Conservation (phyloP, 169 alveolate species). For the Eimeria nieschulzi region DNA sequence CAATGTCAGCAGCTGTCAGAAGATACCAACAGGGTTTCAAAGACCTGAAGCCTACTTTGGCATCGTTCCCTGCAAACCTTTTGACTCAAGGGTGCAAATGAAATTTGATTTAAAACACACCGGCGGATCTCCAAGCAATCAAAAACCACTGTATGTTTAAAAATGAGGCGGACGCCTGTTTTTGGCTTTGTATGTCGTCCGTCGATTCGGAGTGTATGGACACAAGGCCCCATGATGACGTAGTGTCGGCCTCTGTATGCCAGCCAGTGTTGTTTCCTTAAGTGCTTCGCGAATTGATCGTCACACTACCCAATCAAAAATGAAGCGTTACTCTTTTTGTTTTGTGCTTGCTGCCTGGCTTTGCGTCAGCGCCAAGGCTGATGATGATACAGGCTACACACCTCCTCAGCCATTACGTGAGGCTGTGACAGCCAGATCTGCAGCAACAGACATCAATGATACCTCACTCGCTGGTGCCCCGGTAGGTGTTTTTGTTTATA, state of each 20-base stretch:
- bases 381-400: slow-evolving; percentile 19
- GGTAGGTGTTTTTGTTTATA: not conserved
- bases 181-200: not conserved
- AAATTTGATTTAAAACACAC: no score
- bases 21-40: no score
- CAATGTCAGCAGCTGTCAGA: no score
- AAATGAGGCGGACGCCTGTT: no score
- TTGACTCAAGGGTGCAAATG: no score
- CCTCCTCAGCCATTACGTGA: slow-evolving; percentile 63
- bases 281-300: slow-evolving; percentile 28
- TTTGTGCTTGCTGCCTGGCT: slow-evolving; percentile 64
- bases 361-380: slow-evolving; percentile 60
- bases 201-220: slow-evolving; percentile 61
- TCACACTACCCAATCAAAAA: slow-evolving; percentile 11
- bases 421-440: slow-evolving; percentile 48
- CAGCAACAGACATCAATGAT: slow-evolving; percentile 59
- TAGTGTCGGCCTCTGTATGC: slow-evolving; percentile 23
- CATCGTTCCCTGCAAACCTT: no score
- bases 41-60: no score
- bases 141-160: no score
- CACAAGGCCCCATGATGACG: slow-evolving; percentile 46
- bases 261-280: slow-evolving; percentile 48
- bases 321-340: slow-evolving; percentile 54
- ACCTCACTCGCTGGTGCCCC: slow-evolving; percentile 35
- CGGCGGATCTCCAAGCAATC: no score